Evolutionary conservation across 306 rosid species (phyloP).

Genomic region (Parietaria judaica): DNA sequence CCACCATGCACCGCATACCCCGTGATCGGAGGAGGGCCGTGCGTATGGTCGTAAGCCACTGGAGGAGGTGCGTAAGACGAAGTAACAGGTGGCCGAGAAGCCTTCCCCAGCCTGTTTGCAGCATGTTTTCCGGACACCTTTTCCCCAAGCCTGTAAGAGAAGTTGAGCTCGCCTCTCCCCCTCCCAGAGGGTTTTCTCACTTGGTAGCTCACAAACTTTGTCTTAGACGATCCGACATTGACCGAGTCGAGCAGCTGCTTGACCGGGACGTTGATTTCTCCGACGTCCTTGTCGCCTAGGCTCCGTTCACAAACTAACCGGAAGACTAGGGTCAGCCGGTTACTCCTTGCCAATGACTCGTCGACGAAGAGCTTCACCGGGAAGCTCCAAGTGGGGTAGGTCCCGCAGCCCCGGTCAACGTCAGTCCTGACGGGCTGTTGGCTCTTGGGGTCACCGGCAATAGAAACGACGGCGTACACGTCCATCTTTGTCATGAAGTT

Average conservation of each 20-base stretch:
- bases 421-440: slow-evolving; percentile 31
- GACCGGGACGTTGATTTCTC: slow-evolving; percentile 44
- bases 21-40: slow-evolving; percentile 1
- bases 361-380: slow-evolving; percentile 35
- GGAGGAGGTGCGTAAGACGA: slow-evolving; percentile 21
- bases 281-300: slow-evolving; percentile 45
- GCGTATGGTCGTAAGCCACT: not conserved
- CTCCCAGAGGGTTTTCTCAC: slow-evolving; percentile 51
- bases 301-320: slow-evolving; percentile 40
- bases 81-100: slow-evolving; percentile 10
- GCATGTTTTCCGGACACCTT: slow-evolving; percentile 16
- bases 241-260: slow-evolving; percentile 45
- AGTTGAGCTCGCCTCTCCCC: slow-evolving; percentile 38
- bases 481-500: slow-evolving; percentile 66
- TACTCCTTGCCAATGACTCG: slow-evolving; percentile 26
- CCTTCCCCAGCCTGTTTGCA: slow-evolving; percentile 18
- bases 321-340: slow-evolving; percentile 39
- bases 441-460: slow-evolving; percentile 35
- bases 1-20: slow-evolving; percentile 5
- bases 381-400: slow-evolving; percentile 56
- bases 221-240: slow-evolving; percentile 10
- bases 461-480: slow-evolving; percentile 50
- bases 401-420: slow-evolving; percentile 35
- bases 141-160: slow-evolving; percentile 39
- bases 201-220: slow-evolving; percentile 38